Base-by-base conservation (phyloP, 2,329 filamentous ascomycete species). In the Exophiala aquamarina region DNA sequence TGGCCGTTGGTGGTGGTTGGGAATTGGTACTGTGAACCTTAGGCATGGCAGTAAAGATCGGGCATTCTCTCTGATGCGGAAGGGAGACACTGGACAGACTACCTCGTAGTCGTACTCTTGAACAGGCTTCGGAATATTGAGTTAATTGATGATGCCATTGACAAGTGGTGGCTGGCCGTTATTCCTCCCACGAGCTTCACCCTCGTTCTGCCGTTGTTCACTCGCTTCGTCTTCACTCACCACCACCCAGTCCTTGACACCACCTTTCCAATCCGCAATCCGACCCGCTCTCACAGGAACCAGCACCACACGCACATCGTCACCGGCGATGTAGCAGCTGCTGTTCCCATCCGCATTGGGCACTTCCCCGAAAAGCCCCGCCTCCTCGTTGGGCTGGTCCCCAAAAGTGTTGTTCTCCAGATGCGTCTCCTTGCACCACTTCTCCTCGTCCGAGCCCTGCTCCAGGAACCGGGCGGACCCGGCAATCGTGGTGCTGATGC, bases 211-310 rank as follows among this genome's bases (percentile, higher is more conserved):
- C 10, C 18, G 10, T 17, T 35, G 32, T 13, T 20, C 35, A 26
- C n/a, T 13, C n/a, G 38, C 21, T 17, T 13, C 15, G 21, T 41
- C 23, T 29, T 33, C 65, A 26, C 63, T 59, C 21, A 72, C 63
- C 47, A 75, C 55, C 20, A 61, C 54, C 81, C 82, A 97, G 64
- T 97, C 92, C 60, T 86, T 82, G 3, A 97, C 89, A 11, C 83
- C 82, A n/a, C 93, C 92, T 72, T 95, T 95, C 87, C 87, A 95
- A 66, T 95, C 93, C 56, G 87, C 90, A 60, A 94, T 94, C 61
- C 90, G 79, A 39, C 93, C 90, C 64, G 91, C 88, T 60, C 78
- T 80, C 59, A 97, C 89, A 59, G 79, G 81, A 6, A 97, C 93
- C 4, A 92, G 80, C 26, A 97, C 89, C 5, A 96, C 91, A 39